These are phyloP conservation scores for Fraxinus quadrangulata DNA, from an alignment of 257 asterid species.

Conservation along the genomic window DNA sequence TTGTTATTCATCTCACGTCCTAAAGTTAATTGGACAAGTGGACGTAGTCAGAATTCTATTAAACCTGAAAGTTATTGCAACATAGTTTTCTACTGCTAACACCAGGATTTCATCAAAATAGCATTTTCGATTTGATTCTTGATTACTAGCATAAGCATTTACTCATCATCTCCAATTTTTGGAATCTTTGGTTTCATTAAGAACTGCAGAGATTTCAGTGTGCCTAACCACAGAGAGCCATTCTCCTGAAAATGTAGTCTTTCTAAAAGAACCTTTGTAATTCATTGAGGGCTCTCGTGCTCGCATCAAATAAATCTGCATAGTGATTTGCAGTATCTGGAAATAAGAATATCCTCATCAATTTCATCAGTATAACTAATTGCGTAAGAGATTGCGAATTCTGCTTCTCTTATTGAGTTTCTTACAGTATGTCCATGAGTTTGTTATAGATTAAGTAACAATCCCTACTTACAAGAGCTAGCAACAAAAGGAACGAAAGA, in stretches of 20 bases:
- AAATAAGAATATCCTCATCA: not conserved
- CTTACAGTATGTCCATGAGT: not conserved
- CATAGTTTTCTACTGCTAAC: not conserved
- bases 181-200: not conserved
- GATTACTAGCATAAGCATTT: not conserved
- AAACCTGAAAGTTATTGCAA: not conserved
- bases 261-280: not conserved
- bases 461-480: not conserved
- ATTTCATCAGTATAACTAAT: not conserved
- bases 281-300: not conserved
- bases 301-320: not conserved
- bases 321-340: not conserved
- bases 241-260: not conserved
- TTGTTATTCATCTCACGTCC: not conserved
- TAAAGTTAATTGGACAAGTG: not conserved
- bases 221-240: not conserved
- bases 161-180: not conserved
- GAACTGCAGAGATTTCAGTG: not conserved
- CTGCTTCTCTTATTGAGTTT: too few species aligned
- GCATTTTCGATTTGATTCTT: not conserved
- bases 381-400: too few species aligned
- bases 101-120: not conserved
- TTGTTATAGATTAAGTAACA: not conserved
- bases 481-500: not conserved
- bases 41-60: not conserved